Base-by-base conservation (phyloP, 805 yeast species). In the Trichomonascus vanleenenianus region DNA sequence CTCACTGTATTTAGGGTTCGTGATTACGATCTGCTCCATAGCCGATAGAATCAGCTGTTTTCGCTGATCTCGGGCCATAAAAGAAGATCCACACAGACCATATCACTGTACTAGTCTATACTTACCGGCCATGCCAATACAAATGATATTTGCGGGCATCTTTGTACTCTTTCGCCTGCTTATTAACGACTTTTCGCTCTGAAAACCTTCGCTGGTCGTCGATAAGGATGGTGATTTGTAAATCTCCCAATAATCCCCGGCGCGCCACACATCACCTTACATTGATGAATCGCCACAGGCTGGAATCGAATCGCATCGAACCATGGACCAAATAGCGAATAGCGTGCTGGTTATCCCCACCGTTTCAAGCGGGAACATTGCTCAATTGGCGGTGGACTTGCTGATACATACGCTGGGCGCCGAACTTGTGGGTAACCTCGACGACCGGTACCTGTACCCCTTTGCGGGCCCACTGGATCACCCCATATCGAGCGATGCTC, bases 331-430 rank as follows among this genome's bases (percentile, higher is more conserved):
- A 19, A 25, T 35, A n/a, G 36, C 27, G 16, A 16, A 25, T 36
- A 44, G 34, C 16, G 56, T 63, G 44, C 56, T 69, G 19, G 58
- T 91, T 1, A 36, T 93, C 1, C 97, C 97, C 0, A 65, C 88
- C 0, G 83, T 93, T 0, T 79, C 96, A 2, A 74, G 85, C 4
- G 97, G 95, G 6, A 93, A 91, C 56, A 83, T 88, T 2, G 94
- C 97, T 0, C 98, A 93, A 61, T 66, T 91, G 41, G 65, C 89
- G 0, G 62, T 75, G 4, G 97, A 89, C 61, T 67, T 89, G 27
- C 64, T 91, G 20, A 68, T 88, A 8, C 83, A 82, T 55, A 76
- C 81, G n/a, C 64, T 75, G 19, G 70, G 68, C 3, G 74, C 81
- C 47, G 50, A 62, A 46, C 74, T 74, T 33, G 69, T 81, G 2